Conservation (phyloP, 495 filamentous ascomycete species). For the Hyaloscypha variabilis region DNA sequence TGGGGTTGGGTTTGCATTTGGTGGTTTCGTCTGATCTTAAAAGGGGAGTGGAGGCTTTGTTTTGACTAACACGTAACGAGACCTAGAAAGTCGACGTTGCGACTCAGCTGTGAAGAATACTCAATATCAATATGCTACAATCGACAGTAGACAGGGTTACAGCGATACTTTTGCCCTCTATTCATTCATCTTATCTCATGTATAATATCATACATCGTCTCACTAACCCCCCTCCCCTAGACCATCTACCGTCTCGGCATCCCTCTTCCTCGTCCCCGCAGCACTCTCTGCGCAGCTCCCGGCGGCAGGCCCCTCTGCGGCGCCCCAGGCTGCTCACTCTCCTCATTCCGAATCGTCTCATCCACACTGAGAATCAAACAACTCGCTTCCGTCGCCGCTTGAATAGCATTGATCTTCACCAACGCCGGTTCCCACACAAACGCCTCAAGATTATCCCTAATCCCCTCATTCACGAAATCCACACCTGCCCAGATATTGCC, state of each 20-base stretch:
- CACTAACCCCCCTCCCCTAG: not conserved
- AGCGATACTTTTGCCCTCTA: not conserved
- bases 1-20: too few species aligned
- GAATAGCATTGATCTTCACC: conserved; percentile 97
- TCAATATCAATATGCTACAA: too few species aligned
- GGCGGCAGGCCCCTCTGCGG: conserved; percentile 80
- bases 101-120: too few species aligned
- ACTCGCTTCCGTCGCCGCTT: conserved; percentile 91
- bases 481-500: conserved; percentile 93
- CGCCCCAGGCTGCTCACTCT: conserved; percentile 78
- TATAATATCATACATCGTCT: conserved; percentile 12
- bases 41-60: too few species aligned
- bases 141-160: too few species aligned
- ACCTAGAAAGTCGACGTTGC: too few species aligned
- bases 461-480: conserved; percentile 89
- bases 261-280: conserved; percentile 82
- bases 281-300: conserved; percentile 87
- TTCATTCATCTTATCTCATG: not conserved
- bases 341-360: conserved; percentile 98
- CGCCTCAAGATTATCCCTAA: conserved; percentile 86
- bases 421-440: conserved; percentile 98
- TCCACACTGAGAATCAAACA: conserved; percentile 96
- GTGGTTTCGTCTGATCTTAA: not conserved
- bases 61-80: too few species aligned
- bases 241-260: conserved; percentile 76